Evolutionary conservation across 306 rosid genomes (phyloP).

Genomic region (Geum urbanum): DNA sequence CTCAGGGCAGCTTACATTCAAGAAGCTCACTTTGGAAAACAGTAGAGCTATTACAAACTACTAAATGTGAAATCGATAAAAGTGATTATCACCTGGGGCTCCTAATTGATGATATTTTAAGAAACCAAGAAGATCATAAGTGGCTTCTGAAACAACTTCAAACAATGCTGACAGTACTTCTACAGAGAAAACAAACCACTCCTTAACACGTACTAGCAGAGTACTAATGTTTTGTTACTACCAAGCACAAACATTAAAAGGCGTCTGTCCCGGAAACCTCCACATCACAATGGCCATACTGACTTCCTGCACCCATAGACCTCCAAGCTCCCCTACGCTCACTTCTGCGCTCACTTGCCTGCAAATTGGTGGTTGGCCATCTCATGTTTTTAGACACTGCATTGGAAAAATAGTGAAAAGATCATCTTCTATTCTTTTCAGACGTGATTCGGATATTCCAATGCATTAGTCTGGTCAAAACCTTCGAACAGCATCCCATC

Average conservation of each 20-base stretch:
- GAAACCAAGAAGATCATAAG: not conserved
- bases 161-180: constrained; percentile 12
- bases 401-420: constrained; percentile 22
- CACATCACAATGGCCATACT: constrained; percentile 24
- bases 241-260: constrained; percentile 85
- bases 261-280: constrained; percentile 57
- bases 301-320: constrained; percentile 29
- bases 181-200: constrained; percentile 14
- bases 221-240: constrained; percentile 30
- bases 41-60: constrained; percentile 31
- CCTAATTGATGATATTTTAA: constrained; percentile 18
- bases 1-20: constrained; percentile 12
- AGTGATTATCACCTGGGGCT: constrained; percentile 41
- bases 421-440: constrained; percentile 31
- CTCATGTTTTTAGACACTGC: constrained; percentile 26
- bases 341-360: constrained; percentile 33
- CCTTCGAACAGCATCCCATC: constrained; percentile 49
- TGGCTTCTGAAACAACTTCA: constrained; percentile 11
- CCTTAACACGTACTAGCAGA: constrained; percentile 22
- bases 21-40: constrained; percentile 27
- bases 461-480: constrained; percentile 41
- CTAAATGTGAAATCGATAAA: constrained; percentile 50
- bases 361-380: constrained; percentile 29
- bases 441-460: constrained; percentile 37
- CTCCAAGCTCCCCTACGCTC: constrained; percentile 24